These are phyloP conservation scores for Ephemerocybe angulata DNA, from an alignment of 768 basidiomycete species.

Conservation along the genomic window DNA sequence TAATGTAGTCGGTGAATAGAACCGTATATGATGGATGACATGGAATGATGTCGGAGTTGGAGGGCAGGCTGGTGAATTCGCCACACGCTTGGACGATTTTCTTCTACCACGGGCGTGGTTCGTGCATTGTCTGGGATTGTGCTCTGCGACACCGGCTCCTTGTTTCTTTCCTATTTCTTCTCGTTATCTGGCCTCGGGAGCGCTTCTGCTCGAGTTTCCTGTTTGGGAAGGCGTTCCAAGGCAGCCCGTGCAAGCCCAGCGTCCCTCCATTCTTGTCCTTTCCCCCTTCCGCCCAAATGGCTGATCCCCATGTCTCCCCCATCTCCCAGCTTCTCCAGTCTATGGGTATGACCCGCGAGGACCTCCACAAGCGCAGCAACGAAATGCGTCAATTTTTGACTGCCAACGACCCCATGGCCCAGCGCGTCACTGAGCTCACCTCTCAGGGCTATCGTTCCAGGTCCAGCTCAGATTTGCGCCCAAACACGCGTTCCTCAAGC, in stretches of 20 bases:
- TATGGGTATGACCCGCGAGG: conserved; percentile 74
- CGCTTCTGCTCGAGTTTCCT: conserved; percentile 8
- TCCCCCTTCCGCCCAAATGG: conserved; percentile 29
- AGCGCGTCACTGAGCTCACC: conserved; percentile 42
- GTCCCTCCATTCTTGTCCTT: conserved; percentile 9
- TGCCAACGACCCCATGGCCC: conserved; percentile 43
- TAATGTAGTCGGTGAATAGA: background rate
- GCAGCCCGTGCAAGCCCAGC: conserved; percentile 12
- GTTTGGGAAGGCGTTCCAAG: conserved; percentile 8
- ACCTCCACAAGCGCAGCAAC: conserved; percentile 65
- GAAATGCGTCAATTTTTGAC: conserved; percentile 80
- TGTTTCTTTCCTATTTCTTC: too few relatives aligned
- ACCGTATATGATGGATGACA: background rate
- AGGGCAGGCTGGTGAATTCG: background rate
- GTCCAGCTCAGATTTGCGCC: conserved; percentile 32
- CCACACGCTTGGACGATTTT: background rate
- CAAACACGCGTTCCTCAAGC: conserved; percentile 33
- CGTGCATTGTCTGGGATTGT: conserved; percentile 3
- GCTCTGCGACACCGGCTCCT: conserved; percentile 6
- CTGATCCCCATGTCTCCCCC: conserved; percentile 51
- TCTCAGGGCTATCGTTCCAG: conserved; percentile 27
- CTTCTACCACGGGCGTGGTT: background rate
- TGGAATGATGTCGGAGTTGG: conserved; percentile 4
- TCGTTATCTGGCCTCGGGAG: background rate
- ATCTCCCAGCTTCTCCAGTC: conserved; percentile 69